Evolutionary conservation across 495 filamentous ascomycete species (phyloP), one percentile per base, ranked within the genome.

Genomic region (Podospora pseudoanserina): DNA sequence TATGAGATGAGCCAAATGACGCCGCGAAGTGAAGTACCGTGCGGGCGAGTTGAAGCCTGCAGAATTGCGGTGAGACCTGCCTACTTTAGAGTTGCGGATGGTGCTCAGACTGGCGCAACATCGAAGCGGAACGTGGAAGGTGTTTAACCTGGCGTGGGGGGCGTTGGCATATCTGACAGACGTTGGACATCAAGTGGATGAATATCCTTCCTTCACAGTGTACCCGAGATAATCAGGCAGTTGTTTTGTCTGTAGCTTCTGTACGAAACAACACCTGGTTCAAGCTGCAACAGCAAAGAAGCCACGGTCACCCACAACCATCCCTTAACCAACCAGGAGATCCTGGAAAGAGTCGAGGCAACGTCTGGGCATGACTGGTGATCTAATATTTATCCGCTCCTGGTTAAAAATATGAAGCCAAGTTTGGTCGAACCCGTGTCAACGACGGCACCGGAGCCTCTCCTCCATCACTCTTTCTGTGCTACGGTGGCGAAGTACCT

Each of bases 21-120:
- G 4, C 20, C 16, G 59, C n/a, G 30, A 26, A 23, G 26, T 49
- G 7, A 11, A 23, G 32, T 23, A 9, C 4, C 34, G 7, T 23
- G 32, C 19, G 39, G 34, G 18, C 34, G 32, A 56, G 3, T 27
- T 27, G 4, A 2, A 23, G 30, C 56, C 26, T 56, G 59, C 65
- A 67, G 65, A 67, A n/a, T 54, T 67, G 65, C 65, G 65, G 65
- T 67, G 65, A 62, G 58, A 61, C 18, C 55, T 32, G 20, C 28
- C 64, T 4, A 55, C 28, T 34, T 30, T 26, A 54, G 9, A 28
- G 7, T 54, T 30, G 39, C 39, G 39, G 39, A 49, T 49, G 39
- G 39, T 49, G 39, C 39, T 49, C 39, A 49, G 39, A 49, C 39
- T 13, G 39, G 39, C 15, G 39, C 39, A 49, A 49, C 39, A 49